Evolutionary conservation across 1,284 basidiomycete genomes (phyloP).

Genomic region (Tylopilus sp.): DNA sequence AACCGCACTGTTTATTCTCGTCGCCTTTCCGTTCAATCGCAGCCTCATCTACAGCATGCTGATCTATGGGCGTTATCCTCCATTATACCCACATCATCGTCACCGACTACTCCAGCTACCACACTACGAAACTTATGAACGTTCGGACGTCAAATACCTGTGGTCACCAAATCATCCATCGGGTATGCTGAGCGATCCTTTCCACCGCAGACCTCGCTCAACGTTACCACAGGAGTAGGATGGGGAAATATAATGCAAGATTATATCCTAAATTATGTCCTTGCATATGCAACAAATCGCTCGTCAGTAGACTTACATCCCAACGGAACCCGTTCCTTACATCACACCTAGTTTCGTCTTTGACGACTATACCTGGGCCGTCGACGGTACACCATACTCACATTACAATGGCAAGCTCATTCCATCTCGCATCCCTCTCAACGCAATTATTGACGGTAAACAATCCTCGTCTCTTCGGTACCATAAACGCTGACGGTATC

Average conservation of each 20-base stretch:
- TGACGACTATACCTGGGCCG: slow-evolving; percentile 37
- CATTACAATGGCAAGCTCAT: slow-evolving; percentile 31
- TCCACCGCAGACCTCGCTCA: slow-evolving; percentile 2
- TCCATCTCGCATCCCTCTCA: slow-evolving; percentile 36
- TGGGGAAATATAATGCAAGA: slow-evolving; percentile 45
- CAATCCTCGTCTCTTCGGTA: not conserved
- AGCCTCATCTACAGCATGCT: slow-evolving; percentile 20
- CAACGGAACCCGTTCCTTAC: not conserved
- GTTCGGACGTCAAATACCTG: slow-evolving; percentile 26
- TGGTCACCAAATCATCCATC: slow-evolving; percentile 30
- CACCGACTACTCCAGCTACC: slow-evolving; percentile 14
- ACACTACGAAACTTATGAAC: slow-evolving; percentile 22
- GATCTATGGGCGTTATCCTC: slow-evolving; percentile 22
- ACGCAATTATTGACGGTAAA: slow-evolving; percentile 23
- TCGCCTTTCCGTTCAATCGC: slow-evolving; percentile 27
- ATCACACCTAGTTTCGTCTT: slow-evolving; percentile 35
- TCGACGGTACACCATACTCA: slow-evolving; percentile 28
- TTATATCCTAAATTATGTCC: slow-evolving; percentile 32
- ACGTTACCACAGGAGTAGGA: slow-evolving; percentile 24
- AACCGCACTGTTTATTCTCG: slow-evolving; percentile 13
- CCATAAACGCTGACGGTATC: not conserved
- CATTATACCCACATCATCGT: slow-evolving; percentile 17
- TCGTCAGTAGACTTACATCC: slow-evolving; percentile 27
- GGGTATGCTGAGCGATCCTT: slow-evolving; percentile 4
- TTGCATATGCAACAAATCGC: slow-evolving; percentile 34